phyloP scores from a whole-genome alignment of 371 early-diverging fungal genomes.

The Phascolomyces articulosus region DNA sequence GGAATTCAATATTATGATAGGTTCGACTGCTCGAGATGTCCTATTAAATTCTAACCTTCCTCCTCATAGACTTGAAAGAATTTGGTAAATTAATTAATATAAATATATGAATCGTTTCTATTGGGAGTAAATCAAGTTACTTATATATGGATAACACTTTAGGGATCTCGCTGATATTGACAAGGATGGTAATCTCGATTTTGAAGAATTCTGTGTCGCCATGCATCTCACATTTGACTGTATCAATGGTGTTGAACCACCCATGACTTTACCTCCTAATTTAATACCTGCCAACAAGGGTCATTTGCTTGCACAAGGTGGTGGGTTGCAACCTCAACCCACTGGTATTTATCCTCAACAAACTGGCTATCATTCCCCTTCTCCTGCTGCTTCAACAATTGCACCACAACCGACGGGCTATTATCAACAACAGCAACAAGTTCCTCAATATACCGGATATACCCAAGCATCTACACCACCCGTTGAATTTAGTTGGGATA shows the following conservation, averaged over 20 bases:
- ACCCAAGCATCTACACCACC: conserved; percentile 30
- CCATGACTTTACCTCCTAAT: conserved; percentile 56
- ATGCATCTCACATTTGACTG: conserved; percentile 78
- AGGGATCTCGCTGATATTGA: conserved; percentile 90
- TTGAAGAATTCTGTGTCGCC: conserved; percentile 89
- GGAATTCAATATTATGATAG: conserved; percentile 27
- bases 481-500: conserved; percentile 75
- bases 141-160: too few relatives aligned
- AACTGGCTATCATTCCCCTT: conserved; percentile 22
- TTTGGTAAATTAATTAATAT: conserved; percentile 60
- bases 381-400: not conserved
- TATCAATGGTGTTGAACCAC: conserved; percentile 66
- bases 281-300: conserved; percentile 48
- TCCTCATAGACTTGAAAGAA: conserved; percentile 67
- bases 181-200: conserved; percentile 86
- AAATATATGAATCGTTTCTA: not conserved
- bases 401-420: conserved; percentile 34
- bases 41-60: conserved; percentile 75
- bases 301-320: conserved; percentile 26
- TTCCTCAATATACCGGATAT: conserved; percentile 23
- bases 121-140: not conserved
- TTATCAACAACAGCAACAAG: conserved; percentile 26
- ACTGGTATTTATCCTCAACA: conserved; percentile 32
- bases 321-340: conserved; percentile 26
- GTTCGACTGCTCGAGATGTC: conserved; percentile 66